Conservation (phyloP, 352 stramenopile species). For the Globisporangium cylindrosporum region DNA sequence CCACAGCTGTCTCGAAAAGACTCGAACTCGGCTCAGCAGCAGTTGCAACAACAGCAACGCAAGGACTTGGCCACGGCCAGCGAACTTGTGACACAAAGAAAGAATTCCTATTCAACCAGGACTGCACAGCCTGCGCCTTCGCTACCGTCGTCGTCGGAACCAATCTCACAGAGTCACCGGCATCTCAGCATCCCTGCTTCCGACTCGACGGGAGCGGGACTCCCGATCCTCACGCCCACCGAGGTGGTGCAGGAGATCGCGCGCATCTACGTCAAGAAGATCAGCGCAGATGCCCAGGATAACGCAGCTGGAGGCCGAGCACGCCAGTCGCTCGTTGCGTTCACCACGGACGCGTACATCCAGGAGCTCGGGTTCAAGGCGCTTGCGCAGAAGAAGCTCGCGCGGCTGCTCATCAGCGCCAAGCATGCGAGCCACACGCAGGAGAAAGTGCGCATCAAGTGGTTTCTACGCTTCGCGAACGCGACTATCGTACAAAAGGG, state of each 20-base stretch:
- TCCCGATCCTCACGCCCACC: constrained; percentile 16
- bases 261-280: constrained; percentile 62
- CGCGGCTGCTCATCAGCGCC: constrained; percentile 39
- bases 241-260: constrained; percentile 57
- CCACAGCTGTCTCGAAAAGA: not conserved
- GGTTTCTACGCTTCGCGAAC: constrained; percentile 64
- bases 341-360: constrained; percentile 57
- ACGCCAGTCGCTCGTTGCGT: constrained; percentile 43
- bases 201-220: not conserved
- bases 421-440: constrained; percentile 36
- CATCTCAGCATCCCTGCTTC: not conserved
- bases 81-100: too few species aligned
- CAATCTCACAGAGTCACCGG: not conserved
- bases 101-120: too few species aligned
- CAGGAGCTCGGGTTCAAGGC: constrained; percentile 64
- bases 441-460: constrained; percentile 59
- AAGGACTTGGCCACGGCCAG: not conserved
- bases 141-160: not conserved
- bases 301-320: constrained; percentile 31
- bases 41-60: not conserved
- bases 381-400: constrained; percentile 52
- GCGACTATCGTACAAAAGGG: not conserved
- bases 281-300: constrained; percentile 35
- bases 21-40: not conserved
- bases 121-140: too few species aligned